Percentiles rank a stretch among this genome's conserved stretches.
Conservation (phyloP, 495 filamentous ascomycete genomes). For the Tuber melanosporum region DNA sequence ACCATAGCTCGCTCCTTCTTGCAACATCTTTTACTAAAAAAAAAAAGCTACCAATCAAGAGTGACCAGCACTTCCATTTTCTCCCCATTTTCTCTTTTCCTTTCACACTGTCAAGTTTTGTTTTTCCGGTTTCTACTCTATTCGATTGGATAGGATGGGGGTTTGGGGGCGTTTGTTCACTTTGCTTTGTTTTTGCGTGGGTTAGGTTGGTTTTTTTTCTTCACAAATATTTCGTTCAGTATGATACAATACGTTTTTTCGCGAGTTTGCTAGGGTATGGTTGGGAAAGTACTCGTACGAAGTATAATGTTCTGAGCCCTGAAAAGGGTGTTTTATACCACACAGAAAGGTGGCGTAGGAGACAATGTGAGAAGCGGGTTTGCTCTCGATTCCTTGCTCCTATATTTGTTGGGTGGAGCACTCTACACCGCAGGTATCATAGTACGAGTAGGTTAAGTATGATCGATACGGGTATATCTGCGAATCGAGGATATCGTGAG, state of each 20-base stretch:
- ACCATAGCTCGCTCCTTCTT: not conserved
- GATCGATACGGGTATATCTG: not conserved
- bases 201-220: conserved; percentile 6
- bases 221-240: not conserved
- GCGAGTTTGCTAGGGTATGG: not conserved
- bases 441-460: not conserved
- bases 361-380: not conserved
- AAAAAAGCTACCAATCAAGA: not conserved
- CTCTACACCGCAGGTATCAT: not conserved
- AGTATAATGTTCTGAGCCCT: conserved; percentile 8
- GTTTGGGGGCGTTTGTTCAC: conserved; percentile 3
- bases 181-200: conserved; percentile 5
- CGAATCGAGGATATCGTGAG: not conserved
- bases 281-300: not conserved
- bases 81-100: not conserved
- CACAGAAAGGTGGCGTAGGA: not conserved
- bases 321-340: not conserved
- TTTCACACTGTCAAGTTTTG: not conserved
- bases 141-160: not conserved
- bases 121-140: not conserved
- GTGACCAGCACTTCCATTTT: not conserved
- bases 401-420: not conserved
- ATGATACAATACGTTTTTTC: not conserved
- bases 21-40: not conserved
- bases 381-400: not conserved